phyloP scores from a whole-genome alignment of 345 rosid genomes.

The Boechera retrofracta region DNA sequence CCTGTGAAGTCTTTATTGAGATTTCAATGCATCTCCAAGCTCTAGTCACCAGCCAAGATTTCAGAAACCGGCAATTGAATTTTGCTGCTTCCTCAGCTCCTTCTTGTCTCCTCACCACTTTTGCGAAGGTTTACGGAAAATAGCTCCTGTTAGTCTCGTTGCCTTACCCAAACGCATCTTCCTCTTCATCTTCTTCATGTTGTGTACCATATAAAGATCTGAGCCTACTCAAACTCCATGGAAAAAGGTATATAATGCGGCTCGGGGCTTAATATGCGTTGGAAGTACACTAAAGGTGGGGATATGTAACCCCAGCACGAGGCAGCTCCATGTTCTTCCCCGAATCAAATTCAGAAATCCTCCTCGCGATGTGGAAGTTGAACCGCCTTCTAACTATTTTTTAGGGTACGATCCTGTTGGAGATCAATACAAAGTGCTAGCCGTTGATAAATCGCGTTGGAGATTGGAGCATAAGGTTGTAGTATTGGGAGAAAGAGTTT shows the following conservation, averaged over 20 bases:
- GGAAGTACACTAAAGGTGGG: neutral
- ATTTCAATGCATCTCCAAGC: conserved; percentile 15
- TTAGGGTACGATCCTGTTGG: conserved; percentile 4
- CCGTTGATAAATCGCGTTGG: neutral
- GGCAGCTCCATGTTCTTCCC: neutral
- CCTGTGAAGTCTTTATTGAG: neutral
- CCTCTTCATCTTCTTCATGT: neutral
- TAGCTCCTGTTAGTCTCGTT: neutral
- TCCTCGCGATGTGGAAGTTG: neutral
- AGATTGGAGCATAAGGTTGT: neutral
- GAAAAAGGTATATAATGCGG: neutral
- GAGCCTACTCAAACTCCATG: neutral
- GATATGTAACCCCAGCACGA: conserved; percentile 20
- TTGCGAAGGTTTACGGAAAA: too few relatives aligned
- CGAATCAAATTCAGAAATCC: neutral
- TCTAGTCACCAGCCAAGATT: neutral
- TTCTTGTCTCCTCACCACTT: neutral
- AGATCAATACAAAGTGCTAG: conserved; percentile 24
- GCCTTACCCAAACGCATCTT: conserved; percentile 4
- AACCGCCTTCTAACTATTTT: neutral
- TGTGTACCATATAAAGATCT: neutral
- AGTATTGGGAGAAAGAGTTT: neutral
- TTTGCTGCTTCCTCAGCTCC: neutral
- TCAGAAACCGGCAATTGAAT: neutral
- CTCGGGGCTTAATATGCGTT: conserved; percentile 16